phyloP scores from a whole-genome alignment of 148 eudicot genomes.

The Rheum nobile region DNA sequence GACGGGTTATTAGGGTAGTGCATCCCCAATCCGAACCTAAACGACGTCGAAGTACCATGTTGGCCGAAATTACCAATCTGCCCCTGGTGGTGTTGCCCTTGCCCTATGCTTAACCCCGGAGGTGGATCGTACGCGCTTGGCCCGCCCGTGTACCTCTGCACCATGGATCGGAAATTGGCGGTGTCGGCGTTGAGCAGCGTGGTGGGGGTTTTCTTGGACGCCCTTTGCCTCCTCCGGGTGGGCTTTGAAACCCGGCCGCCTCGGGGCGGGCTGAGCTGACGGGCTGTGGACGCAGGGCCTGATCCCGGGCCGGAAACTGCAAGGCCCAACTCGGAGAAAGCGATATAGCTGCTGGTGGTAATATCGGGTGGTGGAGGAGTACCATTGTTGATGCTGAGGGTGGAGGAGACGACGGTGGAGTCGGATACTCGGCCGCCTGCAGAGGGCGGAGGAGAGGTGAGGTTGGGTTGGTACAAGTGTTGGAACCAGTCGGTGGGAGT shows the following conservation, averaged over 20 bases:
- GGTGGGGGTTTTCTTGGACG: constrained; percentile 52
- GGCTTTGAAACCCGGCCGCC: constrained; percentile 39
- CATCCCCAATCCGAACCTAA: too few relatives aligned
- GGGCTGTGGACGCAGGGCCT: constrained; percentile 2
- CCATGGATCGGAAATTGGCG: constrained; percentile 70
- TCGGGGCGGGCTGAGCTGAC: not conserved
- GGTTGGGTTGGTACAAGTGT: not conserved
- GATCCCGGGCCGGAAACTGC: constrained; percentile 5
- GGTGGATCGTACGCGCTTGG: not conserved
- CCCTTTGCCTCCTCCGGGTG: constrained; percentile 32
- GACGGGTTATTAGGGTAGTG: too few relatives aligned
- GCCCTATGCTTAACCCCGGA: too few relatives aligned
- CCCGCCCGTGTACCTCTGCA: constrained; percentile 65
- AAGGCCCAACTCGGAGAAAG: too few relatives aligned
- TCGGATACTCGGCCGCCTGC: too few relatives aligned
- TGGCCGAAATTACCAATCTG: not conserved
- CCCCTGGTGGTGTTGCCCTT: too few relatives aligned
- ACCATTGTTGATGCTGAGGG: not conserved
- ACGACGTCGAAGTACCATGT: too few relatives aligned
- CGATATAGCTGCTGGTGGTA: too few relatives aligned
- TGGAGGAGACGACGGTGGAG: not conserved
- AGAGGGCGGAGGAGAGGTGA: not conserved
- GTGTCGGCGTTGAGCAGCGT: constrained; percentile 54
- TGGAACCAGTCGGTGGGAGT: constrained; percentile 4
- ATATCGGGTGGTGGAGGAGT: not conserved